A percentile compares a stretch with the other conserved stretches of the same genome.
phyloP scores from a whole-genome alignment of 1,284 basidiomycete genomes.

The Ustilago hordei region DNA sequence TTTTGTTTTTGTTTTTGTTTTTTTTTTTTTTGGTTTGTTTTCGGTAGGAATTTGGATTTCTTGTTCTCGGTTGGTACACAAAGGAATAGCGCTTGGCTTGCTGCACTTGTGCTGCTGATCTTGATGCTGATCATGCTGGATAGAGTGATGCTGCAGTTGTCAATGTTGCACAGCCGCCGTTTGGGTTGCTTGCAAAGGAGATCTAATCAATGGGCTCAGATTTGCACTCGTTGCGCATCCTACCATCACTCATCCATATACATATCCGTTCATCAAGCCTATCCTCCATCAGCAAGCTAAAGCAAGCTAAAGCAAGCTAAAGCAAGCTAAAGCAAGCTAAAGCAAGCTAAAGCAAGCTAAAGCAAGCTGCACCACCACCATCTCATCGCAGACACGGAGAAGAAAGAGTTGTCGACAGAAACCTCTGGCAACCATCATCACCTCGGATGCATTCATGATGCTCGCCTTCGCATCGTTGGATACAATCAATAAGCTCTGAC shows the following conservation, averaged over 20 bases:
- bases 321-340: not conserved
- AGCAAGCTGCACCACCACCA: not conserved
- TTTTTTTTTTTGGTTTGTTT: conserved; percentile 8
- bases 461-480: conserved; percentile 2
- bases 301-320: not conserved
- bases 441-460: not conserved
- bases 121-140: not conserved
- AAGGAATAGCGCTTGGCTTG: not conserved
- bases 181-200: not conserved
- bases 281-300: not conserved
- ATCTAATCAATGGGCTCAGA: conserved; percentile 9
- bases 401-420: not conserved
- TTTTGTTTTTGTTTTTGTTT: conserved; percentile 18
- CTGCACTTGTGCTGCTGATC: not conserved
- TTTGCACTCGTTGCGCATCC: not conserved
- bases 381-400: not conserved
- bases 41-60: no score
- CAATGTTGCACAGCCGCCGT: not conserved
- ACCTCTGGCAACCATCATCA: not conserved
- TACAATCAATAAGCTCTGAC: no score
- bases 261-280: conserved; percentile 3
- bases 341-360: no score
- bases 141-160: not conserved
- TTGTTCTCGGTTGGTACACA: not conserved
- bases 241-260: conserved; percentile 13